Conservation (phyloP, 306 rosid genomes). For the Nissolia schottii region DNA sequence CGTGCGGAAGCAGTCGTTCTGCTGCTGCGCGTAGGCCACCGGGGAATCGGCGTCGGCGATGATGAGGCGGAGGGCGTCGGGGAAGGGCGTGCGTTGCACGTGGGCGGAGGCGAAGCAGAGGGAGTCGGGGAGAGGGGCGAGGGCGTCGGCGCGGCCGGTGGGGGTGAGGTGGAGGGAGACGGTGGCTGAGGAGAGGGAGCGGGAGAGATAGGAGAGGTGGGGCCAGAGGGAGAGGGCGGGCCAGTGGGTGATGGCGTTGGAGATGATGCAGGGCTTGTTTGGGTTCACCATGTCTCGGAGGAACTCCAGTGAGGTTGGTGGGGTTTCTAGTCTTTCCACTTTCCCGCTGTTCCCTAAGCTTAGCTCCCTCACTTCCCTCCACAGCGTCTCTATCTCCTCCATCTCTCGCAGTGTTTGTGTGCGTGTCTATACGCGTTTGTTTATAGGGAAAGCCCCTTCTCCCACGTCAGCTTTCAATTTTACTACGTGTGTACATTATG, state of each 20-base stretch:
- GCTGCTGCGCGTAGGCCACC: constrained; percentile 80
- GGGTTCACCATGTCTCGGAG: constrained; percentile 54
- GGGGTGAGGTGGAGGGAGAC: constrained; percentile 86
- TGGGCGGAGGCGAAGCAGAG: constrained; percentile 48
- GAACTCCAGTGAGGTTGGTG: constrained; percentile 58
- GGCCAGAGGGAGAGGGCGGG: constrained; percentile 64
- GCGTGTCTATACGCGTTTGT: too few species aligned
- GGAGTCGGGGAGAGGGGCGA: constrained; percentile 24
- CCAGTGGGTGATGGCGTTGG: constrained; percentile 68
- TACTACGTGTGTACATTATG: neutral
- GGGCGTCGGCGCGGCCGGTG: constrained; percentile 68
- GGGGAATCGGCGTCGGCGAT: neutral
- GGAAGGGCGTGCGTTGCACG: constrained; percentile 28
- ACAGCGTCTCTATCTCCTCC: constrained; percentile 50
- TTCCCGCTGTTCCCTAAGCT: constrained; percentile 45
- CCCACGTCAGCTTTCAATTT: neutral
- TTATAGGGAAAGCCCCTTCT: too few species aligned
- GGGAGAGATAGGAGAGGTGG: constrained; percentile 44
- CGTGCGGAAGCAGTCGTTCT: constrained; percentile 63
- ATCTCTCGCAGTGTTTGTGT: neutral
- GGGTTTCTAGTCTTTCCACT: constrained; percentile 46
- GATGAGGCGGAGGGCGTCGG: constrained; percentile 37
- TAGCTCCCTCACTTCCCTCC: constrained; percentile 69
- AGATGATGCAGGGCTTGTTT: constrained; percentile 77
- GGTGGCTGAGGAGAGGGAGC: constrained; percentile 44